phyloP scores from a whole-genome alignment of 257 asterid species.

The Coffea eugenioides region DNA sequence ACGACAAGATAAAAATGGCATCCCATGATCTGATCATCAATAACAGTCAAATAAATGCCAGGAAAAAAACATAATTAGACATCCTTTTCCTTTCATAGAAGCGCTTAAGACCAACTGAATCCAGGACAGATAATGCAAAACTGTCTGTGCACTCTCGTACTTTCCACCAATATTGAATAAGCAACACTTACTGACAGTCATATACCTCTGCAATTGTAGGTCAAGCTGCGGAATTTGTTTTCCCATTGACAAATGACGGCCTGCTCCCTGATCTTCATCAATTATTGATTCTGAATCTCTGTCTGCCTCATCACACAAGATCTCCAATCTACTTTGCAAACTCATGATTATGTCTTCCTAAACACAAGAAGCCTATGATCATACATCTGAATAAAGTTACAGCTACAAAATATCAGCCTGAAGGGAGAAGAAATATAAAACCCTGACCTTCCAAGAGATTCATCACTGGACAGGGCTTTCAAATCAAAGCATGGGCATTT shows the following conservation, averaged over 20 bases:
- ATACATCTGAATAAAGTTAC: conserved; percentile 8
- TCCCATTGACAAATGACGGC: conserved; percentile 28
- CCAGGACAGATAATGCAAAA: conserved; percentile 8
- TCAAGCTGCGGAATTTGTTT: conserved; percentile 47
- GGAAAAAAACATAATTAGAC: neutral
- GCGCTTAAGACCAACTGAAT: conserved; percentile 2
- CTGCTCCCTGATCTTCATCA: conserved; percentile 38
- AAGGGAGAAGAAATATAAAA: neutral
- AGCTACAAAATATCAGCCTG: neutral
- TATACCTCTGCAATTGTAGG: conserved; percentile 57
- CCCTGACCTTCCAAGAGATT: too few relatives aligned
- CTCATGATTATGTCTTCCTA: conserved; percentile 90
- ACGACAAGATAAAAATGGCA: neutral
- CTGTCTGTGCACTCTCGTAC: neutral
- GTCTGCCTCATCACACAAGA: conserved; percentile 81
- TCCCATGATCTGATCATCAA: neutral
- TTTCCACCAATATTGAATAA: conserved; percentile 1
- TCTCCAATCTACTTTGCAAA: conserved; percentile 78
- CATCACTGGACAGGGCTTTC: too few relatives aligned
- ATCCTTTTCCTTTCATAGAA: neutral
- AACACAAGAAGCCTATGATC: conserved; percentile 28
- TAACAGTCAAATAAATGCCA: neutral
- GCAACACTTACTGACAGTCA: conserved; percentile 10
- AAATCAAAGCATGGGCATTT: neutral
- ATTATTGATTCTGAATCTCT: conserved; percentile 40